Conservation (phyloP, 306 rosid genomes). For the Citrullus colocynthis region DNA sequence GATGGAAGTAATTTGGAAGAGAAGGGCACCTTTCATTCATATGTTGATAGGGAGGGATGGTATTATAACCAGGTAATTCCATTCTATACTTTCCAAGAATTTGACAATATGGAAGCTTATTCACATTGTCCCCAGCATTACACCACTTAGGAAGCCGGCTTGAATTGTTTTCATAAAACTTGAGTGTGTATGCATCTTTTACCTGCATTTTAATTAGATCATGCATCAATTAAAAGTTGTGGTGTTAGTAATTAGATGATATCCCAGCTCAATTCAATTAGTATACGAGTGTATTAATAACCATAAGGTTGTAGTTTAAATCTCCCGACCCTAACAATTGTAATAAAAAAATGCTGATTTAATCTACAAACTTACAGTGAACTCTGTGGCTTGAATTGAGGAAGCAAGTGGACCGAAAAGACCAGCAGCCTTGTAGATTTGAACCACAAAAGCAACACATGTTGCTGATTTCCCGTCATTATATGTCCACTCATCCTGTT, state of each 20-base stretch:
- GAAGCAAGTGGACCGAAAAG: constrained; percentile 48
- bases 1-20: constrained; percentile 66
- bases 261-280: too few relatives aligned
- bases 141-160: constrained; percentile 80
- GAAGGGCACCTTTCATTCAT: constrained; percentile 91
- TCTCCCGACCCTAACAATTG: too few relatives aligned
- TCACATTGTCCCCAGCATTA: constrained; percentile 14
- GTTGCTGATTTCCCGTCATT: constrained; percentile 86
- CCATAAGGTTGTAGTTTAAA: too few relatives aligned
- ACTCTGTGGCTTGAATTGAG: constrained; percentile 80
- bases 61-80: constrained; percentile 82
- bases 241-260: too few relatives aligned
- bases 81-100: constrained; percentile 77
- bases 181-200: constrained; percentile 77
- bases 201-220: constrained; percentile 25
- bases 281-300: too few relatives aligned
- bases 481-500: constrained; percentile 80
- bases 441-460: constrained; percentile 72
- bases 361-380: constrained; percentile 42
- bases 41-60: constrained; percentile 55
- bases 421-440: constrained; percentile 87
- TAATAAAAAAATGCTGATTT: too few relatives aligned
- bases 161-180: constrained; percentile 54
- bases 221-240: too few relatives aligned
- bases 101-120: constrained; percentile 65